Evolutionary conservation across 2,329 filamentous ascomycete genomes (phyloP), one percentile per base, ranked within the genome.

Genomic region (Verticillium isaacii): DNA sequence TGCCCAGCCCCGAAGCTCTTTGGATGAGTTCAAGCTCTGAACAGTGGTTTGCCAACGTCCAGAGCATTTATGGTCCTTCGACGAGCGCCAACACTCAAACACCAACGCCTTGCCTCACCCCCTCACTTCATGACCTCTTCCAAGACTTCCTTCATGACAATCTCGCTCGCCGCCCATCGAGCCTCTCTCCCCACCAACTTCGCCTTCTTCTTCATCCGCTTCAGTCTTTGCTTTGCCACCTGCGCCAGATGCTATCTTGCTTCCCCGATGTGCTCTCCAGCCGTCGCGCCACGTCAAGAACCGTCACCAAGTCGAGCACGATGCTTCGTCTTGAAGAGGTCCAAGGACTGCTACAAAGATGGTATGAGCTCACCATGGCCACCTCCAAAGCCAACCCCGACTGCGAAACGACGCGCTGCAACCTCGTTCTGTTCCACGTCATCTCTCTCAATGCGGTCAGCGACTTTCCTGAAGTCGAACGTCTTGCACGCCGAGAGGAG

Each of bases 361-460:
- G 89, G 89, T 88, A 88, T 71, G 81, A 86, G 63, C 76, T 91
- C n/a, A 84, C 85, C 41, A 80, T 84, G 63, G 73, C 77, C 12
- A 82, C 85, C 69, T 74, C 78, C 67, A 84, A 85, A 68, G 73
- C 76, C n/a, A 81, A 87, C 68, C 80, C 83, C 1, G 73, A 76
- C 57, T 89, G 87, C 65, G 74, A 82, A 17, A 78, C 87, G 65
- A 89, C 85, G 69, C 83, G 83, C 67, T 86, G 85, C 65, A 90
- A 88, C 68, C 74, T 91, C 52, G 82, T 89, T 54, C 81, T 91
- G 63, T 91, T 89, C 71, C 89, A 92, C 67, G 80, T 91, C 52
- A 86, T 91, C 69, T 87, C 83, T 57, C 80, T 92, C 62, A 90
- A 90, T 67, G 83, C 85, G 9, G 82, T 89, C 32, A 88, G 87